Conservation (phyloP, 202 grass and related monocot genomes). For the Setaria viridis region DNA sequence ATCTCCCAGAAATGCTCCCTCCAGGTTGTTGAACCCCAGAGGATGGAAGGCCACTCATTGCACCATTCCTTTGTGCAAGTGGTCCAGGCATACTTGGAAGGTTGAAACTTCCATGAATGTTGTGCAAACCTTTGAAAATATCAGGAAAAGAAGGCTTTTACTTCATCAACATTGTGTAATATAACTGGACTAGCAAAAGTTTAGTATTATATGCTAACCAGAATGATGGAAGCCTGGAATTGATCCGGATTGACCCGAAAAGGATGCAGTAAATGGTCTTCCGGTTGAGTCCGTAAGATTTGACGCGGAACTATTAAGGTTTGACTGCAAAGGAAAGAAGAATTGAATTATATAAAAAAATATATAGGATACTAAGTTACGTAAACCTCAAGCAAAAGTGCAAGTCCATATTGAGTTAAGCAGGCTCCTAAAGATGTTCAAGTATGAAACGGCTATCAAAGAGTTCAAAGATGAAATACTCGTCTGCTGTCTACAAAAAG, state of each 20-base stretch:
- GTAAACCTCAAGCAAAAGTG: conserved; percentile 23
- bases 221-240: conserved; percentile 85
- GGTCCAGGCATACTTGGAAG: conserved; percentile 86
- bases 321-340: conserved; percentile 66
- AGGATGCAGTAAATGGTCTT: conserved; percentile 71
- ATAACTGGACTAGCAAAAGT: conserved; percentile 26
- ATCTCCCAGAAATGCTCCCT: conserved; percentile 85
- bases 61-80: conserved; percentile 79
- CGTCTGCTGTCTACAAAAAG: not conserved
- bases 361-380: conserved; percentile 5
- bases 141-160: conserved; percentile 28
- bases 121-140: conserved; percentile 71
- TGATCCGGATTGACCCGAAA: conserved; percentile 78
- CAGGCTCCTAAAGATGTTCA: not conserved
- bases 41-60: conserved; percentile 80
- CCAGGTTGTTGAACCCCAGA: conserved; percentile 88
- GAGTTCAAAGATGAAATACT: not conserved
- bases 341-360: conserved; percentile 17
- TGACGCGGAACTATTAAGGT: conserved; percentile 71
- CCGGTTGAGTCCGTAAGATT: conserved; percentile 84
- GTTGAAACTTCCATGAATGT: conserved; percentile 83
- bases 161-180: not conserved
- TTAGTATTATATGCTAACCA: conserved; percentile 51
- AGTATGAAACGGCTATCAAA: conserved; percentile 2
- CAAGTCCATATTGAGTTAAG: conserved; percentile 9